phyloP scores from a whole-genome alignment of 2,329 filamentous ascomycete genomes.

The Penicillium sp. region DNA sequence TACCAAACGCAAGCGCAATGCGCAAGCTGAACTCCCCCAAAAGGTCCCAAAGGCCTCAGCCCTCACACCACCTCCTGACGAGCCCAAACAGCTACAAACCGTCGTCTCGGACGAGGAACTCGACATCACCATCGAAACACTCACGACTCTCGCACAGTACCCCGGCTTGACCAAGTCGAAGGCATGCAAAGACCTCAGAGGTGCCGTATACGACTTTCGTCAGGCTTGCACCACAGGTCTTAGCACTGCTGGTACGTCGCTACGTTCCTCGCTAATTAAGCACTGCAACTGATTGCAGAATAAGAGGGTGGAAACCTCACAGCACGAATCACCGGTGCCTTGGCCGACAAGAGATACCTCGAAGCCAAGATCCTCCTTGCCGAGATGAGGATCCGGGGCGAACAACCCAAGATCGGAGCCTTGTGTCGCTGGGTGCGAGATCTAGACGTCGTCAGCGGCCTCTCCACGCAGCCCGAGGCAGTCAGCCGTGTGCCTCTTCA shows the following conservation, averaged over 20 bases:
- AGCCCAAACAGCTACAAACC: constrained; percentile 28
- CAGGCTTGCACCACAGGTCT: constrained; percentile 66
- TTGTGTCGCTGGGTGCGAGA: constrained; percentile 71
- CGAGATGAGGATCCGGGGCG: constrained; percentile 66
- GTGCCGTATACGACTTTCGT: constrained; percentile 66
- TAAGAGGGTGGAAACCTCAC: constrained; percentile 63
- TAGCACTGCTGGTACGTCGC: constrained; percentile 52
- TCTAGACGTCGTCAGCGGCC: constrained; percentile 64
- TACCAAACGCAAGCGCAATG: constrained; percentile 33
- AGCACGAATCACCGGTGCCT: constrained; percentile 62
- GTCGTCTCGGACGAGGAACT: constrained; percentile 56
- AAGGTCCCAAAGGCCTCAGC: constrained; percentile 23
- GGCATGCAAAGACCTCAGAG: constrained; percentile 63
- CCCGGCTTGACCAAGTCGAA: constrained; percentile 66
- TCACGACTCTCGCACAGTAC: constrained; percentile 57
- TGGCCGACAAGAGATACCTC: constrained; percentile 62
- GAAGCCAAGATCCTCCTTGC: constrained; percentile 65
- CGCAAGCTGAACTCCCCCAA: constrained; percentile 26
- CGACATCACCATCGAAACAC: constrained; percentile 64
- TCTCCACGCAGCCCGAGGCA: constrained; percentile 56
- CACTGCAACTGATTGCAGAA: constrained; percentile 10
- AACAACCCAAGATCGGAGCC: constrained; percentile 65
- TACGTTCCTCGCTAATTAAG: neutral
- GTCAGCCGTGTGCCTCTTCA: constrained; percentile 23
- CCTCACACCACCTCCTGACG: constrained; percentile 28